Evolutionary conservation across 176 grass and related monocot genomes (phyloP).

Genomic region (Oryza rufipogon): DNA sequence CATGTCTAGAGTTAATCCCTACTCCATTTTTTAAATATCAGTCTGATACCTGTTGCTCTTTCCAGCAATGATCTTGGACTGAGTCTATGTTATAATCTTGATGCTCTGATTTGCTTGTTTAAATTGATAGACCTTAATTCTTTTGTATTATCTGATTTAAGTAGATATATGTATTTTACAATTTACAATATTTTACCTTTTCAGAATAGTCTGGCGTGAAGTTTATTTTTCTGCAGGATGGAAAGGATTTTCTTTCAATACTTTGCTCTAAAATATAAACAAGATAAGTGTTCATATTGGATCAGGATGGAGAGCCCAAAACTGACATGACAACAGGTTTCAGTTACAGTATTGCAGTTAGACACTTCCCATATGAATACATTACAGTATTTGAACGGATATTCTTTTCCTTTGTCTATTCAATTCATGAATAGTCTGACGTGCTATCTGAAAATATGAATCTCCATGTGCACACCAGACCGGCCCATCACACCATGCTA

Average conservation of each 20-base stretch:
- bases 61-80: not conserved
- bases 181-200: not conserved
- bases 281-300: not conserved
- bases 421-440: not conserved
- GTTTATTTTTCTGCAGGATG: not conserved
- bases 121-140: not conserved
- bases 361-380: not conserved
- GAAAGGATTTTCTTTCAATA: not conserved
- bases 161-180: not conserved
- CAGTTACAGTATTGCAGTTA: not conserved
- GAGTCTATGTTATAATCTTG: not conserved
- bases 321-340: not conserved
- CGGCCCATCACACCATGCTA: not conserved
- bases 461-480: not conserved
- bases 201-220: too few species aligned
- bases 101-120: not conserved
- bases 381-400: not conserved
- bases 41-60: not conserved
- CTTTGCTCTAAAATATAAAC: not conserved
- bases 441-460: not conserved
- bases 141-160: not conserved
- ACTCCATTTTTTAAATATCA: too few species aligned
- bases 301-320: not conserved
- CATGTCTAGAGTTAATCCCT: too few species aligned
- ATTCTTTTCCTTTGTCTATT: conserved; percentile 1